Conservation (phyloP, 257 asterid species). For the Solanum paucissectum region DNA sequence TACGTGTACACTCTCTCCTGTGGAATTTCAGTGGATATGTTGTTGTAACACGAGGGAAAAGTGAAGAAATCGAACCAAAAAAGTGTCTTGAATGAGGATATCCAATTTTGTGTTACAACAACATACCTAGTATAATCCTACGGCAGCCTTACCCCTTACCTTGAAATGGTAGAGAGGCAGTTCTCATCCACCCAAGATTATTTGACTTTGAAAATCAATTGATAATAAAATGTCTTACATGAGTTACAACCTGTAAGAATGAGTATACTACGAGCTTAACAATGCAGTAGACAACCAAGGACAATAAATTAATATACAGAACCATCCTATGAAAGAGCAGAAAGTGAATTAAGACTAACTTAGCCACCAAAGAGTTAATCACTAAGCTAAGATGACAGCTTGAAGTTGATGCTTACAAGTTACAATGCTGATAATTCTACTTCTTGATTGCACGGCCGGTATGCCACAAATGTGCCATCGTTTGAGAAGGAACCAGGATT, state of each 20-base stretch:
- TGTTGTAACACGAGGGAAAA: not conserved
- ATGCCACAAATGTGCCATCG: conserved; percentile 67
- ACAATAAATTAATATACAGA: not conserved
- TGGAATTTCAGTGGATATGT: not conserved
- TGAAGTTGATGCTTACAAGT: conserved; percentile 25
- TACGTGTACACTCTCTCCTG: not conserved
- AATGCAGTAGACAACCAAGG: not conserved
- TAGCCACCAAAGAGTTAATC: not conserved
- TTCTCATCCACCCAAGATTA: not conserved
- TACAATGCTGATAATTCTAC: conserved; percentile 77
- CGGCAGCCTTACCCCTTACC: not conserved
- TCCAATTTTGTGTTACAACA: not conserved
- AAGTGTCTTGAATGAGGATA: not conserved
- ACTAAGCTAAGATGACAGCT: not conserved
- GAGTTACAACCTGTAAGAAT: not conserved
- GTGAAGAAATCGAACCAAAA: not conserved
- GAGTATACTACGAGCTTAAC: not conserved
- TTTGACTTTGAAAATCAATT: not conserved
- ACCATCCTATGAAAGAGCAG: not conserved
- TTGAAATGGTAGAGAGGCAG: not conserved
- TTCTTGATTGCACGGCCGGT: conserved; percentile 80
- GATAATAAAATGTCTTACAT: not conserved
- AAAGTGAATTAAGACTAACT: not conserved
- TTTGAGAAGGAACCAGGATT: conserved; percentile 94
- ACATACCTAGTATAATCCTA: not conserved